Base-by-base conservation (phyloP, 306 rosid species). In the Rosa multiflora region DNA sequence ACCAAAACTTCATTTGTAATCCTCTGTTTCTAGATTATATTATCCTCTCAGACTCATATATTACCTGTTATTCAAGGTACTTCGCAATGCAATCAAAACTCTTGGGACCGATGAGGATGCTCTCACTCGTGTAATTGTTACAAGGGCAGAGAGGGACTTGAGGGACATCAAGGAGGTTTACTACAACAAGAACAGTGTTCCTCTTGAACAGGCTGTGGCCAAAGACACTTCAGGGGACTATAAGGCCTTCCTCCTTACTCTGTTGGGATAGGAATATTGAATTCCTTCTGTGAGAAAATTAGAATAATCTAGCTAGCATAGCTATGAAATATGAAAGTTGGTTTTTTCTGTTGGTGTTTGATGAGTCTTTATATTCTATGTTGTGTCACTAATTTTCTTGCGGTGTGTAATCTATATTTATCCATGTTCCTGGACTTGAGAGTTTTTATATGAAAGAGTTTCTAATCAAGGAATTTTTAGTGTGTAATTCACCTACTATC, bases 91-190 rank as follows among this genome's bases (percentile, higher is more conserved):
- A 1, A 73, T 94, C 39, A 90, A 89, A 29, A 85, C 61, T 75
- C 0, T 74, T 4, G 98, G 96, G 64, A 88, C 90, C 0, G 93
- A 92, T 58, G 97, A 94, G 78, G 97, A 92, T 58, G 90, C 86
- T 11, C 64, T 94, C 23, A 94, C 93, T 0, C 89, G 97, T 1
- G 96, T 89, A 87, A 74, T 94, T 4, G 97, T 94, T 67, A 84
- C 90, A 3, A 78, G 97, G 76, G 98, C 98, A 18, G 97, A 94
- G 88, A 94, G 79, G 82, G 99, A 94, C 64, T 11, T 94, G 87
- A 83, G 73, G 76, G 5, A 48, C 67, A 86, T 94, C 79, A 85
- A 91, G 75, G 97, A 92, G 20, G 68, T 86, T 78, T 94, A 92
- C 64, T 85, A 84, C 86, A 91, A 91, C 92, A 89, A 93, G 72